Percentiles rank a stretch among this genome's conserved stretches.
phyloP scores from a whole-genome alignment of 768 basidiomycete genomes.

The Leccinum truebloodii region DNA sequence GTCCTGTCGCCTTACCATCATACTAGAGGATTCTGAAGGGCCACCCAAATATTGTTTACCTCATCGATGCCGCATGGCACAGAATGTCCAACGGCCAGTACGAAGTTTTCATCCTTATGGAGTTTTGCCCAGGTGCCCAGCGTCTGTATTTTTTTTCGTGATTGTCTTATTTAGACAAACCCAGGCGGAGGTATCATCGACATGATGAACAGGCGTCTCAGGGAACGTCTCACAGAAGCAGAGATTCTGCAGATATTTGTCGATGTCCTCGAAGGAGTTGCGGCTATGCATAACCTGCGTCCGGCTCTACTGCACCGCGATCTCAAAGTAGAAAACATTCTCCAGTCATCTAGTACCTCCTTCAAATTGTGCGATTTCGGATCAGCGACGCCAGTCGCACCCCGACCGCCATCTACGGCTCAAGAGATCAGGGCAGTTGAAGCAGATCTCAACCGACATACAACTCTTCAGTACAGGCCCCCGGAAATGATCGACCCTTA shows the following conservation, averaged over 20 bases:
- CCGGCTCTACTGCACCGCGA: conserved; percentile 94
- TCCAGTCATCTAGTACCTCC: conserved; percentile 78
- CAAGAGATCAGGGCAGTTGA: conserved; percentile 88
- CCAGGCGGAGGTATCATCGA: conserved; percentile 97
- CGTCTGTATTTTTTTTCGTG: neutral
- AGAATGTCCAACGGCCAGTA: conserved; percentile 79
- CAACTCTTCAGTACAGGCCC: conserved; percentile 96
- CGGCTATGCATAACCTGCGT: conserved; percentile 91
- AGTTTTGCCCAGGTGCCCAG: conserved; percentile 82
- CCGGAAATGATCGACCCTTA: conserved; percentile 98
- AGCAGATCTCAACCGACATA: conserved; percentile 90
- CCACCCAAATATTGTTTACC: conserved; percentile 93
- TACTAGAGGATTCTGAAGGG: conserved; percentile 83
- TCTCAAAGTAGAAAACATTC: conserved; percentile 98
- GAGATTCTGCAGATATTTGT: conserved; percentile 98
- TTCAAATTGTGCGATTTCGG: conserved; percentile 99
- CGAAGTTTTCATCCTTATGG: conserved; percentile 99
- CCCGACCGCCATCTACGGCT: conserved; percentile 69
- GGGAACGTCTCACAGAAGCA: conserved; percentile 91
- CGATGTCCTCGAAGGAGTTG: conserved; percentile 96
- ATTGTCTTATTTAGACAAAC: conserved; percentile 12
- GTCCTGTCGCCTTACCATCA: conserved; percentile 27
- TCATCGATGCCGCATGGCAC: conserved; percentile 94
- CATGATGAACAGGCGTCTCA: conserved; percentile 97
- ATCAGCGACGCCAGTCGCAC: conserved; percentile 75